Base-by-base conservation (phyloP, 83 land plant species). In the Picea engelmannii region DNA sequence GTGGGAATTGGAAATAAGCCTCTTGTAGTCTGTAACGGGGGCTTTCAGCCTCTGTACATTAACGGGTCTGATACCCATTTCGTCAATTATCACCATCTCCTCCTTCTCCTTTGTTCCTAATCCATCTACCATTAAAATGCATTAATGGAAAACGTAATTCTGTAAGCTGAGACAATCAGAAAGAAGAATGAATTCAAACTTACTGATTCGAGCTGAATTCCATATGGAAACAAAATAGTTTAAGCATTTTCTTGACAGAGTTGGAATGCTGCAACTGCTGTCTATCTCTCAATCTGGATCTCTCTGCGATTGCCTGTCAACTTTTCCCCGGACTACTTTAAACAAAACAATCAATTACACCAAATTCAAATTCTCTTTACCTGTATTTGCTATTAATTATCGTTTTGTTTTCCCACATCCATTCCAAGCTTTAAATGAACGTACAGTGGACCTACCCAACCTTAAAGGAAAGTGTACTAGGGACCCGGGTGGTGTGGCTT, bases 31-130 rank as follows among this genome's bases (percentile, higher is more conserved):
- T 27, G 1, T 27, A 27, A 27, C n/a, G 27, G 88, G 85, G 3
- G 59, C 44, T 38, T 83, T 83, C 55, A 88, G 47, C 9, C 62
- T 75, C 49, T 88, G 88, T n/a, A 88, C 85, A 24, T 15, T 16
- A 7, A 83, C 85, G 40, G 90, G 85, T 20, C 80, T 62, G 61
- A 63, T 66, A 35, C 90, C 88, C 83, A 82, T 79, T 10, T 76
- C 76, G 42, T 88, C 82, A 15, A 88, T 80, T 11, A 88, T 73
- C 13, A 7, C 76, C 80, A 88, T 20, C 42, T 88, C 85, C 62
- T 82, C 82, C 25, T 66, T 77, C 59, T 88, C 90, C 44, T 40
- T 20, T 5, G 62, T 17, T 24, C 55, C 58, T 44, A 83, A 67
- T 0, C 83, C 61, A 27, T 75, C 85, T 83, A 65, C 66, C n/a